These are phyloP conservation scores for Roridomyces roridus DNA, from an alignment of 768 basidiomycete genomes.

Conservation along the genomic window DNA sequence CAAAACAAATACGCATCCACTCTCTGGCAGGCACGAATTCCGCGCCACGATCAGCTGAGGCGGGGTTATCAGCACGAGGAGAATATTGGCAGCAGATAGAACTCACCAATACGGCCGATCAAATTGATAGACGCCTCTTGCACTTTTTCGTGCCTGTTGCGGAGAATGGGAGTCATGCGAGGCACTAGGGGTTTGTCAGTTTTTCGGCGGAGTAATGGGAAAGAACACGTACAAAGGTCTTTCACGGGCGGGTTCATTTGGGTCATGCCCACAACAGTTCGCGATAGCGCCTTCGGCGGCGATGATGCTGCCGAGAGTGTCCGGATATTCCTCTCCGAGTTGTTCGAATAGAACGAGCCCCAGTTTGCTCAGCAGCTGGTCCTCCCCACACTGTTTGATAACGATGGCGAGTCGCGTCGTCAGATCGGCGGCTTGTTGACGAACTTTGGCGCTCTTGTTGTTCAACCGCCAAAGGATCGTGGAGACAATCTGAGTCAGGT, in stretches of 20 bases:
- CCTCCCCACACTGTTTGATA: constrained; percentile 99
- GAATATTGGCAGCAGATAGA: constrained; percentile 19
- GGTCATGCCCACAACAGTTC: constrained; percentile 99
- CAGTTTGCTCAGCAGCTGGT: constrained; percentile 92
- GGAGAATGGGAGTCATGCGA: constrained; percentile 99
- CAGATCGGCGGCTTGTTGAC: constrained; percentile 98
- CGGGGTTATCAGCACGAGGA: constrained; percentile 8
- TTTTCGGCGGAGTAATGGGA: background rate
- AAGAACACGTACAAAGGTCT: constrained; percentile 82
- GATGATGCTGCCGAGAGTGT: constrained; percentile 98
- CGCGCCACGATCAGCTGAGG: constrained; percentile 91
- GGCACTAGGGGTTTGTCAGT: constrained; percentile 65
- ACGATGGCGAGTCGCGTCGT: constrained; percentile 95
- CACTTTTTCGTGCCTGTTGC: constrained; percentile 99
- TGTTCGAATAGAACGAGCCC: constrained; percentile 98
- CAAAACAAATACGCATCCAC: constrained; percentile 99
- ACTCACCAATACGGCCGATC: constrained; percentile 91
- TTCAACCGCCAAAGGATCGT: constrained; percentile 99
- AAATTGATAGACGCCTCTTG: constrained; percentile 99
- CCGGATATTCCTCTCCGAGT: constrained; percentile 98
- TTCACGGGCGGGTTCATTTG: constrained; percentile 99
- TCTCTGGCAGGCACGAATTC: constrained; percentile 98
- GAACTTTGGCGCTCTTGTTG: constrained; percentile 99
- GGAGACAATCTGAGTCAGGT: constrained; percentile 98
- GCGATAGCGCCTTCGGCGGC: constrained; percentile 98